Base-by-base conservation (phyloP, 2,329 filamentous ascomycete species). In the Metarhizium anisopliae region DNA sequence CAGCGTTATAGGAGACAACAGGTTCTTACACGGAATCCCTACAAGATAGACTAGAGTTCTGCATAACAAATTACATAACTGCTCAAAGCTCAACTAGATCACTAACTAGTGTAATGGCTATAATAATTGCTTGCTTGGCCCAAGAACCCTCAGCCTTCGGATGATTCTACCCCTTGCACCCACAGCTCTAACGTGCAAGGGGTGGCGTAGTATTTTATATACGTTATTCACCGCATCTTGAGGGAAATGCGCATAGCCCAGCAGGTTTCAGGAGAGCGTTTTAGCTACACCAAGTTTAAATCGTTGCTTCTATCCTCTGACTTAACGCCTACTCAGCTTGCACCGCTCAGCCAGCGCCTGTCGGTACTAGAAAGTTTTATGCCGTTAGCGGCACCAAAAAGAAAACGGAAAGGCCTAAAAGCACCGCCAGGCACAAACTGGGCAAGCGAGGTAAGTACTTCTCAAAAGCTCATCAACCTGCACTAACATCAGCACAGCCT, bases 301-400 rank as follows among this genome's bases (percentile, higher is more conserved):
- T 4, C 29, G 0, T 56, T 68, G 18, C 32, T 67, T 6, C 51
- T 57, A 13, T 43, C 55, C 0, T 68, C 74, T 30, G 61, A 68
- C 0, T 71, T 87, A 16, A 70, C 73, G 0, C 60, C 66, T 0
- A 68, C 65, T 2, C 85, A 90, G 63, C 64, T 68, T 0, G 71
- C 64, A 0, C 81, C 84, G 0, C 69, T 92, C 0, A 54, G 62
- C 29, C 62, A 66, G 45, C 61, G 66, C 2, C 58, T 66, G 32
- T 58, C 60, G 6, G 69, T 82, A 0, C 68, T 86, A 0, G 81
- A 86, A 59, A 79, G 75, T 2, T 85, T 85, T 62, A 71, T 85
- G 58, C 38, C 51, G 32, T 13, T 11, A 20, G 14, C 51, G 16
- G 35, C 32, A 30, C 32, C 13, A 52, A 42, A 42, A 29, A 30